Conservation (phyloP, 148 eudicot genomes). For the Camellia sinensis region DNA sequence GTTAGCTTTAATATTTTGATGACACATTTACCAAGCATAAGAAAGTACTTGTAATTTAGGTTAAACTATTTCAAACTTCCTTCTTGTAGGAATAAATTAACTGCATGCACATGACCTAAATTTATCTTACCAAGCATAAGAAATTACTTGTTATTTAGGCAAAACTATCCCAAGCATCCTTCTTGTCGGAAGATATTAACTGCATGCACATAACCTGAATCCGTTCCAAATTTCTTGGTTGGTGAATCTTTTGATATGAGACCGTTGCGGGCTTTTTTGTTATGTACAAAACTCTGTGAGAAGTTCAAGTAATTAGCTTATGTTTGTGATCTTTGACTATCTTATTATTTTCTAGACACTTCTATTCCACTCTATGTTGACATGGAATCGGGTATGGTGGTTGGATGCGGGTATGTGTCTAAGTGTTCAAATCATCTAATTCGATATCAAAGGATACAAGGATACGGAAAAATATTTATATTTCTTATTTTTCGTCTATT, state of each 20-base stretch:
- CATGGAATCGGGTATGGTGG: too few species aligned
- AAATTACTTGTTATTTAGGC: too few species aligned
- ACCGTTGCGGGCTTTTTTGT: background rate
- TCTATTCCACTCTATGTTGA: background rate
- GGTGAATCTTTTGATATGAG: background rate
- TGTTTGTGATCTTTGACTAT: background rate
- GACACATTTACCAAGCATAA: background rate
- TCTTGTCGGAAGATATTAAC: too few species aligned
- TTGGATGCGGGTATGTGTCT: too few species aligned
- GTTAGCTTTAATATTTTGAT: background rate
- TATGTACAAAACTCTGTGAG: background rate
- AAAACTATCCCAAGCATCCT: too few species aligned
- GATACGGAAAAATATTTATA: too few species aligned
- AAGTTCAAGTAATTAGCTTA: background rate
- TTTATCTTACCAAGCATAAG: too few species aligned
- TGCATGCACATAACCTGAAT: background rate
- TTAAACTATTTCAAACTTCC: background rate
- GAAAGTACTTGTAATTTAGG: background rate
- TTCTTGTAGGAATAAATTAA: background rate
- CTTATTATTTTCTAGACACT: background rate
- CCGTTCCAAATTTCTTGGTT: background rate
- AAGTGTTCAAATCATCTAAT: too few species aligned
- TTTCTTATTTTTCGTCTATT: too few species aligned
- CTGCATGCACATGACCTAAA: background rate
- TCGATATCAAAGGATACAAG: too few species aligned